Conservation (phyloP, 2,329 filamentous ascomycete genomes). For the Neonectria hederae region DNA sequence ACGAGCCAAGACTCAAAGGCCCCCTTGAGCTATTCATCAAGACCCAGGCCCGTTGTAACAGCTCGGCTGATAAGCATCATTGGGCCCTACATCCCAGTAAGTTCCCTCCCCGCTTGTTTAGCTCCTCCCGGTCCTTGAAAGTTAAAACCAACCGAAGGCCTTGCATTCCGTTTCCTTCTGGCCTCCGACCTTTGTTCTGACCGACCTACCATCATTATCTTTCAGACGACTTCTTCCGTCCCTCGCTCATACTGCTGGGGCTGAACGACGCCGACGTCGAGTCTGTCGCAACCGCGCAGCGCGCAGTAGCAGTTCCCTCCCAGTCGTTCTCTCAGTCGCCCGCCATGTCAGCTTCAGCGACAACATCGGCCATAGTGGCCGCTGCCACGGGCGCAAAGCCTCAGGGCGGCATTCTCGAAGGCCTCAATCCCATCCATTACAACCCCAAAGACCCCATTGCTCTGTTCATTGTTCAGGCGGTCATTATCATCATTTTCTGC, state of each 20-base stretch:
- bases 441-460: constrained; percentile 77
- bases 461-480: constrained; percentile 44
- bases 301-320: not conserved
- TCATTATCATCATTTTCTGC: constrained; percentile 60
- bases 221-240: not conserved
- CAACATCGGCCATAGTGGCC: constrained; percentile 41
- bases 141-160: not conserved
- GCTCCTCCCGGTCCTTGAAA: not conserved
- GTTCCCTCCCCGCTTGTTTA: not conserved
- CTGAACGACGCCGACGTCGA: not conserved
- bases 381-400: constrained; percentile 48
- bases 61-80: not conserved
- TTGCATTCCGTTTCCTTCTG: not conserved
- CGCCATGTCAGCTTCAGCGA: constrained; percentile 32
- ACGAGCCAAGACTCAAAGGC: not conserved
- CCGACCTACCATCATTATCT: not conserved
- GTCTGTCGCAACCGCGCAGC: not conserved
- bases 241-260: not conserved
- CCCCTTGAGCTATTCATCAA: not conserved
- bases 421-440: constrained; percentile 73
- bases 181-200: not conserved
- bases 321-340: not conserved
- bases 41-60: not conserved
- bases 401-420: constrained; percentile 74
- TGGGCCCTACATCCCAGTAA: not conserved